Evolutionary conservation across 2,329 filamentous ascomycete species (phyloP).

Genomic region (Diaporthe sp.): DNA sequence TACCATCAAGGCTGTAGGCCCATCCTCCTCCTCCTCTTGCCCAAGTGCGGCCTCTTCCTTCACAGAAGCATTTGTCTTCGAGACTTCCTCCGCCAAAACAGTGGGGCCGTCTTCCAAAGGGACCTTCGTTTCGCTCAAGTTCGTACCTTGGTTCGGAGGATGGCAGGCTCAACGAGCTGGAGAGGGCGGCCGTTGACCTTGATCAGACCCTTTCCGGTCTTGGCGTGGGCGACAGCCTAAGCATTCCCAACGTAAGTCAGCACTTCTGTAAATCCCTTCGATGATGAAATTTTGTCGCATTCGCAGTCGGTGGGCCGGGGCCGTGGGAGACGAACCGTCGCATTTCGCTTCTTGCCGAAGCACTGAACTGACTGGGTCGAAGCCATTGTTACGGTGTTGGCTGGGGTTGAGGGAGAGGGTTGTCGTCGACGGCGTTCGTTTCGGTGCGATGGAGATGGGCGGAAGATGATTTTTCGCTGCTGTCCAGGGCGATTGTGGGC

Average conservation of each 20-base stretch:
- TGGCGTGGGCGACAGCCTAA: conserved; percentile 40
- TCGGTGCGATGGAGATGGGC: conserved; percentile 10
- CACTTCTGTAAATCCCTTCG: conserved; percentile 33
- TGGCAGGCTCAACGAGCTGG: conserved; percentile 92
- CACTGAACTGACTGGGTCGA: conserved; percentile 89
- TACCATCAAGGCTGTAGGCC: background rate
- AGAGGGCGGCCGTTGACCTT: conserved; percentile 99
- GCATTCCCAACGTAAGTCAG: conserved; percentile 33
- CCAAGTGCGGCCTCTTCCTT: background rate
- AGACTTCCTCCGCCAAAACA: background rate
- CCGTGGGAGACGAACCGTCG: conserved; percentile 63
- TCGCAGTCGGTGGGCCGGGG: conserved; percentile 19
- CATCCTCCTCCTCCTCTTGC: conserved; percentile 23
- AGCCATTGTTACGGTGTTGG: conserved; percentile 73
- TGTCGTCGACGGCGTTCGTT: conserved; percentile 31
- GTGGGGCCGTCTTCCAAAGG: conserved; percentile 2
- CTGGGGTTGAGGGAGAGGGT: conserved; percentile 33
- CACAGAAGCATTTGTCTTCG: background rate
- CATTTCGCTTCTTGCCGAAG: conserved; percentile 99
- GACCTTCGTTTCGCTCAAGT: conserved; percentile 20
- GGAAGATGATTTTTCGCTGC: conserved; percentile 37
- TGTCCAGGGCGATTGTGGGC: conserved; percentile 36
- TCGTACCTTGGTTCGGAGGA: conserved; percentile 95
- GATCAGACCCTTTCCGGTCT: conserved; percentile 77
- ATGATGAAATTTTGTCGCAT: conserved; percentile 27